Evolutionary conservation across 2,329 filamentous ascomycete genomes (phyloP), one percentile per base, ranked within the genome.

Genomic region (Aspergillus piperis): DNA sequence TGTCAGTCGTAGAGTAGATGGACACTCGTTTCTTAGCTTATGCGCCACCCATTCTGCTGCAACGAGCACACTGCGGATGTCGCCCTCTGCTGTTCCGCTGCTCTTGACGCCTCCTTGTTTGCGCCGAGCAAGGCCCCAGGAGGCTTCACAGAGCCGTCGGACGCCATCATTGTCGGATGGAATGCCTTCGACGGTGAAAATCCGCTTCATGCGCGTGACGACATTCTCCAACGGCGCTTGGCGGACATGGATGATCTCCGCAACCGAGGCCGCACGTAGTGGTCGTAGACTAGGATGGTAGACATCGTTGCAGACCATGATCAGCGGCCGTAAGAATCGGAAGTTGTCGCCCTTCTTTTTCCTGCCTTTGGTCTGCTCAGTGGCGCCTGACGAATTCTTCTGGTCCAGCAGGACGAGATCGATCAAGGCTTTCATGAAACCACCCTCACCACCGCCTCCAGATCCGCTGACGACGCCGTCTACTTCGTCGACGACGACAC

Each of bases 231-330:
- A 79, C 0, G 90, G 88, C 2, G 95, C 92, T 68, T 95, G 95
- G 51, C 94, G 91, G 36, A 96, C 89, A 71, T 96, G 92, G 21
- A 99, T 88, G 41, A 98, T 88, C 74, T 99, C 95, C 0, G 94
- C 95, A 53, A 95, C 79, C 5, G 82, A 87, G 0, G 92, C 93
- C 64, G 94, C 90, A n/a, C 95, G 87, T 7, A 99, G 81, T 0
- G 91, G 92, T 27, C 92, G 86, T 42, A 99, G 83, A 19, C 93
- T 91, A 3, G 94, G 88, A 67, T 96, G 92, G 71, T 99, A 99
- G 1, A 98, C 87, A 74, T 99, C 96, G 70, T 99, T 99, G 80
- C 95, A 99, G 68, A 99, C 95, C 51, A 99, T 82, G 54, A 99
- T 92, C 30, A 99, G 81, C 0, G 95, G 95, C 49, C 95, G 85